Conservation (phyloP, 2,329 filamentous ascomycete genomes). For the Fusarium guadeloupense region DNA sequence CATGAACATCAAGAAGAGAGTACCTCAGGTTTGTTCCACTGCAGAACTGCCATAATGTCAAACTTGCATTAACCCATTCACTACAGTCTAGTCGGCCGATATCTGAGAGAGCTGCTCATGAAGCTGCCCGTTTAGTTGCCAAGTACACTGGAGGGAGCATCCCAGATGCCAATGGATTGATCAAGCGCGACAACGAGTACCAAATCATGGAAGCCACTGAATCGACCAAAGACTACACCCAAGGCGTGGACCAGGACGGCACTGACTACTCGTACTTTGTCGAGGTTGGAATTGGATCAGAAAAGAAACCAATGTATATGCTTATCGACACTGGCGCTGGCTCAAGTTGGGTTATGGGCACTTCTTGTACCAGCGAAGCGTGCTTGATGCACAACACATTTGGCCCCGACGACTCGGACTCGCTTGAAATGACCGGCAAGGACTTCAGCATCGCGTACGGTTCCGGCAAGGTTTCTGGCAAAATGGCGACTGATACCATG, state of each 20-base stretch:
- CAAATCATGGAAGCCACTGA: conserved; percentile 56
- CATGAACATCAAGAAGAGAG: conserved; percentile 54
- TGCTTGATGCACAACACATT: conserved; percentile 78
- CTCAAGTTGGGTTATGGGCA: conserved; percentile 86
- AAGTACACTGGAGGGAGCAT: conserved; percentile 49
- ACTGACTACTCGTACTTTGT: conserved; percentile 74
- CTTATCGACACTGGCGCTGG: conserved; percentile 73
- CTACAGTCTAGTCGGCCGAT: conserved; percentile 47
- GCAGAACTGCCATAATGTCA: conserved; percentile 2
- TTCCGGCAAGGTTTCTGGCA: conserved; percentile 76
- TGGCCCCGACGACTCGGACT: conserved; percentile 70
- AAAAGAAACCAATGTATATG: conserved; percentile 65
- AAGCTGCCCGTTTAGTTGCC: conserved; percentile 50
- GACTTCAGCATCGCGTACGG: conserved; percentile 78
- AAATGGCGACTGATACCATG: conserved; percentile 72
- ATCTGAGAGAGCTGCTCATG: conserved; percentile 50
- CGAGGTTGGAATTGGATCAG: conserved; percentile 65
- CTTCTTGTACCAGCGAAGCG: conserved; percentile 70
- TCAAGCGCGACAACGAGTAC: conserved; percentile 58
- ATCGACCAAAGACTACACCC: conserved; percentile 58
- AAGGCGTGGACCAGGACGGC: conserved; percentile 70
- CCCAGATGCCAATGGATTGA: conserved; percentile 26
- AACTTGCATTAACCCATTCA: conserved; percentile 22
- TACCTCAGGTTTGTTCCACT: conserved; percentile 44
- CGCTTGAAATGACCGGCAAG: conserved; percentile 62